Evolutionary conservation across 2,329 filamentous ascomycete species (phyloP), one percentile per base, ranked within the genome.

Genomic region (Phialocephala subalpina): DNA sequence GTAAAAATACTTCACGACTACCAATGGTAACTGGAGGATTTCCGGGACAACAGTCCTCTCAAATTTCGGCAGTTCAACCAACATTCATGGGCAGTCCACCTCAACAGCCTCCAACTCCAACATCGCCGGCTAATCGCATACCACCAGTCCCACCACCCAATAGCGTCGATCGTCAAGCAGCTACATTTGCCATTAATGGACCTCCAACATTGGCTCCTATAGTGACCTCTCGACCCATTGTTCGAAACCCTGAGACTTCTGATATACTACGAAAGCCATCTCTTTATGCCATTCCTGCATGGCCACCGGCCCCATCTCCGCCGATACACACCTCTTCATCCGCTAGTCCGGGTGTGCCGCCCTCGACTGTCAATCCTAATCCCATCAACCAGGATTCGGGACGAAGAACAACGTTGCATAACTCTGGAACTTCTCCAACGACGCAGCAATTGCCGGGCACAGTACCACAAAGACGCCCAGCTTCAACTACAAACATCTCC

Each of bases 241-340:
- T 22, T 20, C 55, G 20, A 36, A 38, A 29, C n/a, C 55, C 29
- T 38, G 29, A 12, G n/a, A 8, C 55, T 22, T 14, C 20, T 59
- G 72, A 75, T 61, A 49, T 75, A 14, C 33, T 69, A n/a, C 67
- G 73, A 27, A 72, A 63, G 27, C 73, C 73, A n/a, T 74, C 73
- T 9, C 63, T 75, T 5, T 75, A 75, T 40, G 65, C 57, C 5
- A 69, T 75, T 45, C 73, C 73, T 35, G 49, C 66, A 11, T 74
- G 73, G 73, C 55, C 65, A 25, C 29, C 53, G 4, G 9, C 62
- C 38, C 35, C 47, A n/a, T 52, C 55, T 20, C 47, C 35, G 33
- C n/a, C 55, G 22, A 14, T 27, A 5, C 29, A 20, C 20, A 57
- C 16, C 33, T 25, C 55, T 5, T 25, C 20, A 12, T 38, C 29